A percentile compares a stretch with the other conserved stretches of the same genome.
These are phyloP conservation scores for Syzygium aqueum DNA, from an alignment of 345 rosid species.

Conservation along the genomic window DNA sequence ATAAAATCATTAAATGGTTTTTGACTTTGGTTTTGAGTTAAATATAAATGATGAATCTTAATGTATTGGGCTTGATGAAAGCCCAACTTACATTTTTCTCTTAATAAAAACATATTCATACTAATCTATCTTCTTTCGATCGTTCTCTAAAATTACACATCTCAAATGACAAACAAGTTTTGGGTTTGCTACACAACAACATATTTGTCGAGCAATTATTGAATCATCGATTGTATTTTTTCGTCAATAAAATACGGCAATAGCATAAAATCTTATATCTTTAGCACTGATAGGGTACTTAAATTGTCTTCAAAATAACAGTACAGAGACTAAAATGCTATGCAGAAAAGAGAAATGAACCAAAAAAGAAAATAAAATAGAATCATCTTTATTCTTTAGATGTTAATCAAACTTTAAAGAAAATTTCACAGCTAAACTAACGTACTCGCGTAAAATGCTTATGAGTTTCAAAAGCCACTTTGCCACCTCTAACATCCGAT, in stretches of 20 bases:
- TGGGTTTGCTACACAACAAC: background rate
- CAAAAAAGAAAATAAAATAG: too few relatives aligned
- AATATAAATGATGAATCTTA: background rate
- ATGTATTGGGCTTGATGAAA: background rate
- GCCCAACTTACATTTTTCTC: background rate
- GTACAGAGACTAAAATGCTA: too few relatives aligned
- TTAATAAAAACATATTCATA: background rate
- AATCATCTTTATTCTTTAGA: too few relatives aligned
- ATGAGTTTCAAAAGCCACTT: background rate
- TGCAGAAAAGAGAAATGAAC: too few relatives aligned
- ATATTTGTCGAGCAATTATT: background rate
- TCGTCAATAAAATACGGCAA: background rate
- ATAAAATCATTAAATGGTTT: background rate
- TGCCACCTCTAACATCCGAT: background rate
- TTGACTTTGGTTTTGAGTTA: background rate
- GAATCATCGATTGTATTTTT: background rate
- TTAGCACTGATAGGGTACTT: background rate
- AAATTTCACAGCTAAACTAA: background rate
- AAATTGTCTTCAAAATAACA: too few relatives aligned
- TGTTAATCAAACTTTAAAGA: background rate
- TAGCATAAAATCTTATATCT: background rate
- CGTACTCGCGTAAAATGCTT: too few relatives aligned
- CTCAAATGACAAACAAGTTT: background rate
- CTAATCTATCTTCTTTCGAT: background rate
- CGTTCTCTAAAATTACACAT: background rate